Evolutionary conservation across 805 yeast species (phyloP).

Genomic region (Deakozyma indianensis): DNA sequence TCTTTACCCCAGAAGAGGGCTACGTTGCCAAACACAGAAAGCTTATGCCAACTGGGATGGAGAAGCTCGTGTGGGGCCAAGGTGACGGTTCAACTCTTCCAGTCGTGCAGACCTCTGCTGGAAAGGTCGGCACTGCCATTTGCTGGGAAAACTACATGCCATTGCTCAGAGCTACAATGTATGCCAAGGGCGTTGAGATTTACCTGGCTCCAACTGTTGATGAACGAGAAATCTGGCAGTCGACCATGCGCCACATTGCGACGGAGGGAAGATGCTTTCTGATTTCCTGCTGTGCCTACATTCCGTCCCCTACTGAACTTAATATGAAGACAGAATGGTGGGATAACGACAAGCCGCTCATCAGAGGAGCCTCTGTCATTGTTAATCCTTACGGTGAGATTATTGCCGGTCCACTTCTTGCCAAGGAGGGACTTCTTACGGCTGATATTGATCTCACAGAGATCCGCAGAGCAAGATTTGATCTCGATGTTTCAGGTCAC

Average conservation of each 20-base stretch:
- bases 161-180: slow-evolving; percentile 26
- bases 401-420: slow-evolving; percentile 29
- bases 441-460: slow-evolving; percentile 28
- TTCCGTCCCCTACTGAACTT: slow-evolving; percentile 17
- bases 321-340: slow-evolving; percentile 12
- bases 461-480: slow-evolving; percentile 27
- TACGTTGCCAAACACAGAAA: slow-evolving; percentile 30
- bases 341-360: slow-evolving; percentile 20
- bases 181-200: slow-evolving; percentile 28
- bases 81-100: slow-evolving; percentile 34
- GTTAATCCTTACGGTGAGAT: slow-evolving; percentile 30
- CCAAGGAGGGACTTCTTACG: slow-evolving; percentile 26
- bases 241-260: slow-evolving; percentile 28
- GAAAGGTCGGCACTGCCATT: slow-evolving; percentile 31
- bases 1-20: slow-evolving; percentile 26
- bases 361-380: slow-evolving; percentile 29
- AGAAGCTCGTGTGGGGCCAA: slow-evolving; percentile 31
- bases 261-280: slow-evolving; percentile 29
- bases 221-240: slow-evolving; percentile 30
- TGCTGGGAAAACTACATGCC: slow-evolving; percentile 37
- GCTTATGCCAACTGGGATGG: slow-evolving; percentile 31
- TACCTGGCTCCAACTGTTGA: slow-evolving; percentile 34
- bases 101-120: slow-evolving; percentile 23
- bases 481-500: slow-evolving; percentile 30
- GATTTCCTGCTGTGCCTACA: slow-evolving; percentile 28